These are phyloP conservation scores for Xylariaceae sp. DNA, from an alignment of 2,329 filamentous ascomycete genomes.

Conservation along the genomic window DNA sequence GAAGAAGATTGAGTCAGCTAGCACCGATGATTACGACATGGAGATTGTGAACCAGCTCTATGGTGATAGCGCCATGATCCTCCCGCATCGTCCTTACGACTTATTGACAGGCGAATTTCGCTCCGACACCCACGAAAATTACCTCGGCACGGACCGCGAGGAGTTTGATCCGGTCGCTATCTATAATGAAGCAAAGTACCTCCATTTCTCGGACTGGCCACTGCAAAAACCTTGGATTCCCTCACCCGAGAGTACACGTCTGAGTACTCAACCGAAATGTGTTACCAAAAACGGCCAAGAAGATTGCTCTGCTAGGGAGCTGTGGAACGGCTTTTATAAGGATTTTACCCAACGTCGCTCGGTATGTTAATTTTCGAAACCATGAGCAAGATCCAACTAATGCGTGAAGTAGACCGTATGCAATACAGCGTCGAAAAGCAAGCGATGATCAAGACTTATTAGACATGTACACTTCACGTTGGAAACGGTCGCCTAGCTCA, in stretches of 20 bases:
- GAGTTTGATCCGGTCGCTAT: slow-evolving; percentile 54
- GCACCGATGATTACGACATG: slow-evolving; percentile 55
- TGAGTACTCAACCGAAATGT: slow-evolving; percentile 34
- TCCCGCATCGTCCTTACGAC: slow-evolving; percentile 61
- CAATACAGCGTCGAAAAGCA: slow-evolving; percentile 13
- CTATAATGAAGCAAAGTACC: slow-evolving; percentile 57
- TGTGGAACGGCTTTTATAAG: slow-evolving; percentile 36
- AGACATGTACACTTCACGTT: slow-evolving; percentile 4
- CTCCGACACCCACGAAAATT: slow-evolving; percentile 43
- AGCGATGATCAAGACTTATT: slow-evolving; percentile 6
- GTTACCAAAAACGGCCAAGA: slow-evolving; percentile 27
- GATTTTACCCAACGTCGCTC: slow-evolving; percentile 32
- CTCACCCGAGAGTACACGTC: slow-evolving; percentile 26
- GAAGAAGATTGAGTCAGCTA: slow-evolving; percentile 33
- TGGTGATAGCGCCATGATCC: slow-evolving; percentile 51
- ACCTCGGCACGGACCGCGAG: slow-evolving; percentile 39
- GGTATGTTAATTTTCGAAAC: slow-evolving; percentile 21
- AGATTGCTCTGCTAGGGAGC: slow-evolving; percentile 32
- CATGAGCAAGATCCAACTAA: slow-evolving; percentile 7
- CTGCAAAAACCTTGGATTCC: slow-evolving; percentile 55
- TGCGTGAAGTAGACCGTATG: slow-evolving; percentile 18
- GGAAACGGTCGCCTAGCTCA: slow-evolving; percentile 4
- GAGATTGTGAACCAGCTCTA: slow-evolving; percentile 63
- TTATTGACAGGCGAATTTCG: slow-evolving; percentile 62
- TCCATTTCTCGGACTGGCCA: slow-evolving; percentile 71